Conservation (phyloP, 2,329 filamentous ascomycete species). For the Penicillium sp. region DNA sequence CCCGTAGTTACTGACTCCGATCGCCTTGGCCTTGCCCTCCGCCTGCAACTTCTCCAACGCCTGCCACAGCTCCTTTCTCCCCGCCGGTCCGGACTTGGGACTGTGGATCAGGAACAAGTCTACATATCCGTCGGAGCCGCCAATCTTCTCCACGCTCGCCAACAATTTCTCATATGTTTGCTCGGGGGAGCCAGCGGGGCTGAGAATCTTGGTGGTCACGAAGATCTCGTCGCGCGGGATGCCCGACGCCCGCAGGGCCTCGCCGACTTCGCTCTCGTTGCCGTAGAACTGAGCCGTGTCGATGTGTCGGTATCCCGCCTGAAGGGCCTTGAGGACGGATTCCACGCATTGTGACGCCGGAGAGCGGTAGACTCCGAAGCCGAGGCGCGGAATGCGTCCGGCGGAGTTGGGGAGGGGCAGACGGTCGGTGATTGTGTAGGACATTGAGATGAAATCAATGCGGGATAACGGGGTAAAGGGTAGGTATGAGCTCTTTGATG, state of each 20-base stretch:
- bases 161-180: slow-evolving; percentile 54
- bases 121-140: slow-evolving; percentile 56
- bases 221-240: slow-evolving; percentile 54
- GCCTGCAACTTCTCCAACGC: slow-evolving; percentile 57
- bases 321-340: slow-evolving; percentile 53
- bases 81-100: slow-evolving; percentile 50
- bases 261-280: slow-evolving; percentile 63
- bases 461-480: not conserved
- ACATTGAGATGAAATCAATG: slow-evolving; percentile 3
- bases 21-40: slow-evolving; percentile 56
- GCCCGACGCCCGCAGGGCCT: slow-evolving; percentile 53
- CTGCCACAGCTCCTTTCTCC: slow-evolving; percentile 58
- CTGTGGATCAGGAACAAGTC: slow-evolving; percentile 68
- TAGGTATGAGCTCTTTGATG: too few relatives aligned
- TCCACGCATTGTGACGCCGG: slow-evolving; percentile 49
- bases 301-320: slow-evolving; percentile 50
- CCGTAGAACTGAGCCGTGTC: slow-evolving; percentile 62
- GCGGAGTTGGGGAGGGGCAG: slow-evolving; percentile 47
- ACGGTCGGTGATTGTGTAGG: slow-evolving; percentile 43
- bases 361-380: slow-evolving; percentile 66
- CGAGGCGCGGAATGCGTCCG: slow-evolving; percentile 57
- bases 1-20: slow-evolving; percentile 69
- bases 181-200: slow-evolving; percentile 48
- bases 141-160: slow-evolving; percentile 59
- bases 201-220: slow-evolving; percentile 64